Evolutionary conservation across 257 asterid genomes (phyloP), one percentile per base, ranked within the genome.

Genomic region (Petunia axillaris): DNA sequence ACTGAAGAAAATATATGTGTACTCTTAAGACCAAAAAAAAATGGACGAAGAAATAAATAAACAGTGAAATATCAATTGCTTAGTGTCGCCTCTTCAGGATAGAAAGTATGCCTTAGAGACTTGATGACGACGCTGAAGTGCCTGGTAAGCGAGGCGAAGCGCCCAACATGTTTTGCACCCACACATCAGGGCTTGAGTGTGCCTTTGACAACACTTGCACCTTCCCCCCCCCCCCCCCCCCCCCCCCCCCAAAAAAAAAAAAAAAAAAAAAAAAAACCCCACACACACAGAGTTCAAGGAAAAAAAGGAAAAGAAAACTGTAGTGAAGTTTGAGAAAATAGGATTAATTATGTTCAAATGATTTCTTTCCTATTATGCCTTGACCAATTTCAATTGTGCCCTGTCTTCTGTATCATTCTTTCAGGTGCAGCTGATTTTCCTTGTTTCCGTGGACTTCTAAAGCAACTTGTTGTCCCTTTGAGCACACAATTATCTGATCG

Each of bases 401-500:
- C 50, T 53, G 46, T 82, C 68, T 79, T 46, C 78, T 60, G 64
- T 81, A 79, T 60, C 64, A 75, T 82, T 77, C 38, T 80, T 75
- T 78, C 93, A 96, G 99, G 99, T 79, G 99, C 98, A 43, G 85
- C 77, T 87, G 98, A 96, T 85, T 94, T 92, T 83, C 95, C 95
- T 57, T 87, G 93, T 80, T 96, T 94, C 82, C 97, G 97, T 70
- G 98, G 97, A 79, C 98, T 96, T 85, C 87, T 96, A 16, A 96
- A 94, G 93, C 99, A 96, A 84, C 90, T 96, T 78, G 86, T 92
- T 87, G 89, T 87, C 84, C 99, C 98, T 74, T 90, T 96, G 83
- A 92, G 95, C 88, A 87, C 93, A 63, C 99, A 96, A 78, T 87
- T 96, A 82, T 92, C 99, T 81, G 99, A 96, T 86, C 91, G 99